Percentiles rank a stretch among this genome's conserved stretches.
phyloP scores from a whole-genome alignment of 2,329 filamentous ascomycete species.

The Calonectria naviculata region DNA sequence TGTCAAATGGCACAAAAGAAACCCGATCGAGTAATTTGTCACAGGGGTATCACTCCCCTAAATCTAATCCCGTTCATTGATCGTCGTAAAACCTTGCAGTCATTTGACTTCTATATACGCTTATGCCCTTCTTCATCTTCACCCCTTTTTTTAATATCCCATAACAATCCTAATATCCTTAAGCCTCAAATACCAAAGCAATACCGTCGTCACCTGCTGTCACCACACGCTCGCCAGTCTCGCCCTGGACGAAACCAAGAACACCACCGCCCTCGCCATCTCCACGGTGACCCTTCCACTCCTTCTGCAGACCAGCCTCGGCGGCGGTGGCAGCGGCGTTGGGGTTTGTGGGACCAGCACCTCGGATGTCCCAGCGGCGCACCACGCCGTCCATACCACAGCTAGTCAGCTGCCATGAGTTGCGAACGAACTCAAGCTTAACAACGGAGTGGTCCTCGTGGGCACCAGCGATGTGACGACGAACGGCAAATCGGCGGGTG shows the following conservation, averaged over 20 bases:
- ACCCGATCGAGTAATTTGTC: background rate
- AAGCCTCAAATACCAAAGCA: slow-evolving; percentile 74
- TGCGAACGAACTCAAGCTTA: slow-evolving; percentile 86
- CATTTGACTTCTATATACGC: slow-evolving; percentile 26
- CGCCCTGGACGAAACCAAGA: slow-evolving; percentile 88
- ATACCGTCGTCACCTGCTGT: slow-evolving; percentile 92
- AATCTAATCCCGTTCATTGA: slow-evolving; percentile 39
- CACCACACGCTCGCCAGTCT: slow-evolving; percentile 78
- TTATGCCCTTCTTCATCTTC: slow-evolving; percentile 13
- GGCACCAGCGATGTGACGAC: slow-evolving; percentile 82
- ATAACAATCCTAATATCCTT: slow-evolving; percentile 1
- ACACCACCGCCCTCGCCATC: slow-evolving; percentile 90
- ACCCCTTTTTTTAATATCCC: slow-evolving; percentile 12
- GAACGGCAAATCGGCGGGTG: slow-evolving; percentile 85
- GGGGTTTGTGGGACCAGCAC: slow-evolving; percentile 48
- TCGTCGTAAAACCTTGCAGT: slow-evolving; percentile 35
- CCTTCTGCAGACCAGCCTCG: slow-evolving; percentile 76
- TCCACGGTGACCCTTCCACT: slow-evolving; percentile 91
- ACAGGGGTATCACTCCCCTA: slow-evolving; percentile 35
- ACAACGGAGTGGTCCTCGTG: slow-evolving; percentile 93
- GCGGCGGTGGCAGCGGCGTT: slow-evolving; percentile 50
- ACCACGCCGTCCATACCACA: slow-evolving; percentile 95
- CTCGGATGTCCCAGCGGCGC: slow-evolving; percentile 84
- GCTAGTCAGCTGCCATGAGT: slow-evolving; percentile 80
- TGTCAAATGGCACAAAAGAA: too few species aligned